Base-by-base conservation (phyloP, 1,139 yeast species). In the Blastobotrys niveus region DNA sequence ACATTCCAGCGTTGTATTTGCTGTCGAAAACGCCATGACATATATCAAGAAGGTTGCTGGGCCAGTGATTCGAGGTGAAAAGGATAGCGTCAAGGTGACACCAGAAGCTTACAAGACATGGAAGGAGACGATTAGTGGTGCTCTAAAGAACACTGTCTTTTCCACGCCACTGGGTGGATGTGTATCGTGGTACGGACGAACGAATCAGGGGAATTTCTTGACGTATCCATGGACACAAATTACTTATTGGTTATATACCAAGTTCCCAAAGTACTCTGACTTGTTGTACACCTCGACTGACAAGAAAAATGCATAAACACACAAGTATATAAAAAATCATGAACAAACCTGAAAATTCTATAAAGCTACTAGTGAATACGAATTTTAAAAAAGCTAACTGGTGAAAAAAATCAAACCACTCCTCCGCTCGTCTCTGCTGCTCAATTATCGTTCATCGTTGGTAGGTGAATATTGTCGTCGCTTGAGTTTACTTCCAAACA, bases 141-240 rank as follows among this genome's bases (percentile, higher is more conserved):
- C 50, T 6, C 41, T 48, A 5, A 19, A 32, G 6, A 34, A 36
- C 18, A 38, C 47, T 1, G 49, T 50, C 12, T 43, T 50, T n/a
- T 34, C 42, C 4, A 32, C 49, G 19, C 49, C 49, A 5, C 41
- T 30, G 22, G 53, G 53, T 7, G 53, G 53, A 1, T 50, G 53
- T 21, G 46, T 42, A 20, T 44, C 49, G 3, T 50, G 53, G 53
- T 50, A 50, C 34, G 38, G 40, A 6, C 34, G 37, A 9, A 22
- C 7, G 5, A 32, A 37, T n/a, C 51, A 43, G n/a, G 26, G 33
- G 15, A 47, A 47, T 30, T 47, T 38, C 20, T 31, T 46, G 18
- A 47, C 53, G 6, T 50, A 48, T 27, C 53, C 53, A 12, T 48
- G 50, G 50, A 42, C 48, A 2, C 53, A 50, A 27, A 12, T 50